Conservation (phyloP, 257 asterid genomes). For the Solanum virginianum region DNA sequence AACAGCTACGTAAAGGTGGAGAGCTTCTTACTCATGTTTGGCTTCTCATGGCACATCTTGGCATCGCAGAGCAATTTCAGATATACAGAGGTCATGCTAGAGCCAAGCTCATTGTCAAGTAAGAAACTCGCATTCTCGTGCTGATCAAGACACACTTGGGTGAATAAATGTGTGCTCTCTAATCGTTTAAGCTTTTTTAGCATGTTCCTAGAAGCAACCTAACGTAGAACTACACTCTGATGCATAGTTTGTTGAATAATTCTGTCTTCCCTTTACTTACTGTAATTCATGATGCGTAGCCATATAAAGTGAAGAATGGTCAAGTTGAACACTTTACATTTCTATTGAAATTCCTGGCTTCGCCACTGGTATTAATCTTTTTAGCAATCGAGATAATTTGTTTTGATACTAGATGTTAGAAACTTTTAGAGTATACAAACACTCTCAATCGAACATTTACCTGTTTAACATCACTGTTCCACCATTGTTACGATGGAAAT, state of each 20-base stretch:
- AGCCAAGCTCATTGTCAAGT: constrained; percentile 30
- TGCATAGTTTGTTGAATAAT: not conserved
- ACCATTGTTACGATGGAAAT: not conserved
- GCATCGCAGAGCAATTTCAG: constrained; percentile 42
- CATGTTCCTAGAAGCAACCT: not conserved
- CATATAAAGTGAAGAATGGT: not conserved
- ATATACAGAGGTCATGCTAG: constrained; percentile 43
- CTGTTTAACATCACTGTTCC: not conserved
- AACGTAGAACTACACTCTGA: not conserved
- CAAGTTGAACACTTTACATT: not conserved
- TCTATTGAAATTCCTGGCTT: no score
- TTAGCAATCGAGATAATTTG: not conserved
- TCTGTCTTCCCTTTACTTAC: not conserved
- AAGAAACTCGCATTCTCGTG: not conserved
- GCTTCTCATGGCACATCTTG: constrained; percentile 57
- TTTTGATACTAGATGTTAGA: not conserved
- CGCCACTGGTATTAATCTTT: not conserved
- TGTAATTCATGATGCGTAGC: not conserved
- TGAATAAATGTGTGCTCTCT: not conserved
- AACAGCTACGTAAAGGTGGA: constrained; percentile 49
- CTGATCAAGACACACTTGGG: not conserved
- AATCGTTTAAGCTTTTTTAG: not conserved
- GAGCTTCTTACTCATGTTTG: constrained; percentile 55
- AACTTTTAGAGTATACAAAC: not conserved
- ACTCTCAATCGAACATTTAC: not conserved